Base-by-base conservation (phyloP, 352 stramenopile genomes). In the Elongisporangium undulatum region DNA sequence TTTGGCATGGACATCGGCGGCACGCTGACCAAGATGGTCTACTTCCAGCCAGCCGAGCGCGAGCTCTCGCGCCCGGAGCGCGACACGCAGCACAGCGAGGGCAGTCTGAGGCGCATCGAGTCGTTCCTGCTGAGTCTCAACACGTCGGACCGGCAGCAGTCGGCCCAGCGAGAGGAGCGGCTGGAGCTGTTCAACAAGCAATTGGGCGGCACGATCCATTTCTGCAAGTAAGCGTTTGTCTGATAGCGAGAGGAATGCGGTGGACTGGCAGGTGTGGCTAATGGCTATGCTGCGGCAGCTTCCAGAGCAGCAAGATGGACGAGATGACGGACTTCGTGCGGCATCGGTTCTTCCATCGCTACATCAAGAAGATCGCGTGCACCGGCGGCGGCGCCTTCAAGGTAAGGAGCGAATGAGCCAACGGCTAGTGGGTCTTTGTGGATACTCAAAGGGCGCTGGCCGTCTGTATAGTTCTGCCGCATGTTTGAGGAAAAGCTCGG, bases 311-410 rank as follows among this genome's bases (percentile, higher is more conserved):
- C 24, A 84, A 86, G 59, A 86, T 92, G 74, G 77, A 90, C 60
- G 64, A 77, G 22, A 76, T 90, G 51, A 84, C 77, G 13, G 78
- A 87, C 49, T 87, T 87, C 55, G 79, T 90, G 55, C 74, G 78
- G 16, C 73, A 85, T 54, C 79, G 74, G 17, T 89, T 88, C 59
- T 90, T 98, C 64, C 87, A 98, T 59, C 78, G 94, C 49, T 92
- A 96, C 67, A 97, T 98, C 59, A 89, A 88, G 60, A 89, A 73
- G 34, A 87, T 97, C 58, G 71, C 81, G 39, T 95, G 85, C 63
- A 98, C 96, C 3, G 95, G 95, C 29, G 97, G 97, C 38, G 97
- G 97, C 45, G 95, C 96, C n/a, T 98, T 97, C 72, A 99, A 99
- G 71, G 79, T 85, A 24, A 10, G 26, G 3, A n/a, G n/a, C n/a